Percentiles rank a stretch among this genome's conserved stretches.
phyloP scores from a whole-genome alignment of 1,284 basidiomycete species.

The Macrocybe sp. region DNA sequence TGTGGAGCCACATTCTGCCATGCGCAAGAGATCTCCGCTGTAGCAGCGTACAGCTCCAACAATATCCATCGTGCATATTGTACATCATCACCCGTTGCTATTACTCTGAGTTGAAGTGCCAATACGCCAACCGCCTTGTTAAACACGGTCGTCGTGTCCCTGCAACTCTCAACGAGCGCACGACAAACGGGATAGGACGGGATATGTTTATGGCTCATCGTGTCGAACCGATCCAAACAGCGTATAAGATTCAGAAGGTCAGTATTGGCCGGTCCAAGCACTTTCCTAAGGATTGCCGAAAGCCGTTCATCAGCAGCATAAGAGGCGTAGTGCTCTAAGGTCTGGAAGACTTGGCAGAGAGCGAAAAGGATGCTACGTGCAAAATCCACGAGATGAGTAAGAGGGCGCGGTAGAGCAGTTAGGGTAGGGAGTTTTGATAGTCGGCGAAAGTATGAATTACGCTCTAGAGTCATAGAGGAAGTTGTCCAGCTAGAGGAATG shows the following conservation, averaged over 20 bases:
- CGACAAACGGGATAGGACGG: constrained; percentile 76
- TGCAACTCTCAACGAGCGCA: constrained; percentile 78
- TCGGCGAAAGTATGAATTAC: constrained; percentile 92
- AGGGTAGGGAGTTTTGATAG: constrained; percentile 72
- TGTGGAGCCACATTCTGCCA: constrained; percentile 82
- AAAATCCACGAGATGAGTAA: constrained; percentile 80
- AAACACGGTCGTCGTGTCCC: constrained; percentile 84
- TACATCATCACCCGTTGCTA: constrained; percentile 76
- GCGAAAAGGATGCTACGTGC: constrained; percentile 92
- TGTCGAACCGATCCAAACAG: constrained; percentile 91
- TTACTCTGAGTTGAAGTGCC: constrained; percentile 74
- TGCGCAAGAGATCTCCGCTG: constrained; percentile 83
- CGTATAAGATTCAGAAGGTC: constrained; percentile 86
- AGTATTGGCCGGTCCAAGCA: constrained; percentile 79
- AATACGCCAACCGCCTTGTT: constrained; percentile 85
- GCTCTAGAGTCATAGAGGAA: constrained; percentile 70
- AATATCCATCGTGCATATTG: constrained; percentile 88
- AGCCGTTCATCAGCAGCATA: constrained; percentile 87
- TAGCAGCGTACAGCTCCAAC: constrained; percentile 86
- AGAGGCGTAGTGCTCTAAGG: constrained; percentile 85
- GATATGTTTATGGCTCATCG: constrained; percentile 64
- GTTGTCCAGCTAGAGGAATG: constrained; percentile 38
- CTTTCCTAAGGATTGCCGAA: constrained; percentile 75
- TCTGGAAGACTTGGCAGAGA: constrained; percentile 88
- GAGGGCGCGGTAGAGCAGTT: constrained; percentile 67